Conservation (phyloP, 2,329 filamentous ascomycete genomes). For the Botrytis galanthina region DNA sequence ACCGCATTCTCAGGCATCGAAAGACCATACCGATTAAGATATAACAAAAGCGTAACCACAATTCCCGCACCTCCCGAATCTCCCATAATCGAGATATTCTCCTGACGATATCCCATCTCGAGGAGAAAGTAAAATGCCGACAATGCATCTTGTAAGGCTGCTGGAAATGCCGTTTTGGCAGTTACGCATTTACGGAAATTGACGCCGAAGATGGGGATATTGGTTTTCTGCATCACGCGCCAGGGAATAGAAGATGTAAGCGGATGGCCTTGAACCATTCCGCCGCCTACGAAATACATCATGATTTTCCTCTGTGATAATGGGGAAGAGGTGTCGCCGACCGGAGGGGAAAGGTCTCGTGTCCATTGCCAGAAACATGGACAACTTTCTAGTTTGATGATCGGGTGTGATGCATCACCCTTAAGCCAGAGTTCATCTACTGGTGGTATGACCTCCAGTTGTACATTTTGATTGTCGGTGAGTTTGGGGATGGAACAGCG, state of each 20-base stretch:
- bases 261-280: not conserved
- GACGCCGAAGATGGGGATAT: not conserved
- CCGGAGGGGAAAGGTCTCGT: not conserved
- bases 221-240: not conserved
- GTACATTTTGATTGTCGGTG: not conserved
- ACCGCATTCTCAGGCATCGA: not conserved
- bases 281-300: not conserved
- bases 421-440: not conserved
- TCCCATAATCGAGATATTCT: not conserved
- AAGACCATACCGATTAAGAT: not conserved
- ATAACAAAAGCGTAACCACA: not conserved
- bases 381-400: not conserved
- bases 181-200: not conserved
- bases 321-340: not conserved
- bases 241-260: not conserved
- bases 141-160: not conserved
- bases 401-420: not conserved
- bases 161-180: not conserved
- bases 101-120: not conserved
- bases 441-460: not conserved
- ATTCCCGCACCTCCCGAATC: conserved; percentile 1
- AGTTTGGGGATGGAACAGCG: not conserved
- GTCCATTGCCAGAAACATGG: conserved; percentile 1
- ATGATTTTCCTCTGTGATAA: not conserved
- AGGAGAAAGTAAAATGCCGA: not conserved